These are phyloP conservation scores for Botrytis tulipae DNA, from an alignment of 2,329 filamentous ascomycete species.

Conservation along the genomic window DNA sequence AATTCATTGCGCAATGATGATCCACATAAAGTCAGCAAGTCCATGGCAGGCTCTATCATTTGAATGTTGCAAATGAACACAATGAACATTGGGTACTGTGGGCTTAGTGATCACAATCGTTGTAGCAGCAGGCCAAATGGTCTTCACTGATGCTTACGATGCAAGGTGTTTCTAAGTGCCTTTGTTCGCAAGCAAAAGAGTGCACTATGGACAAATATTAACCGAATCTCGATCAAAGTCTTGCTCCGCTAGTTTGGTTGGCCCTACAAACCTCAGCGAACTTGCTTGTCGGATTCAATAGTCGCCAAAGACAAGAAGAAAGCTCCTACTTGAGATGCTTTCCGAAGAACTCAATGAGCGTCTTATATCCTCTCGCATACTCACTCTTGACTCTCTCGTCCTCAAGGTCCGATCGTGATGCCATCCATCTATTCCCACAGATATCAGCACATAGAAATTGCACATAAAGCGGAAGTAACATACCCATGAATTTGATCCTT, in stretches of 20 bases:
- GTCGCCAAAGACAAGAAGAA: background rate
- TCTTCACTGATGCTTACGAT: background rate
- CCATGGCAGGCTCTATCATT: background rate
- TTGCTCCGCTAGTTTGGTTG: background rate
- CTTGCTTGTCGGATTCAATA: background rate
- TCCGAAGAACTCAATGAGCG: slow-evolving; percentile 44
- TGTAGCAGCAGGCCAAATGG: background rate
- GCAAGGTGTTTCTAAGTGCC: background rate
- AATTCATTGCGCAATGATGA: background rate
- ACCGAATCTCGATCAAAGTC: background rate
- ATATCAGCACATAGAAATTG: background rate
- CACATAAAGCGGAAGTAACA: background rate
- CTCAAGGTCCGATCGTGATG: slow-evolving; percentile 49
- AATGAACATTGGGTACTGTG: background rate
- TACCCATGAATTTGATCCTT: slow-evolving; percentile 51
- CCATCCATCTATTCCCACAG: slow-evolving; percentile 48
- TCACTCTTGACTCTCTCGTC: slow-evolving; percentile 47
- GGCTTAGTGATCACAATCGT: background rate
- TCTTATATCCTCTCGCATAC: slow-evolving; percentile 50
- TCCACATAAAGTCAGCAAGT: background rate
- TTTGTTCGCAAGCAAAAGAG: background rate
- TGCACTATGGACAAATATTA: background rate
- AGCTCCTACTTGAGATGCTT: slow-evolving; percentile 40
- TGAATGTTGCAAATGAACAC: background rate
- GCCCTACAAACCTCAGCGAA: slow-evolving; percentile 10